phyloP scores from a whole-genome alignment of 176 grass and related monocot genomes.

The Poa pratensis region DNA sequence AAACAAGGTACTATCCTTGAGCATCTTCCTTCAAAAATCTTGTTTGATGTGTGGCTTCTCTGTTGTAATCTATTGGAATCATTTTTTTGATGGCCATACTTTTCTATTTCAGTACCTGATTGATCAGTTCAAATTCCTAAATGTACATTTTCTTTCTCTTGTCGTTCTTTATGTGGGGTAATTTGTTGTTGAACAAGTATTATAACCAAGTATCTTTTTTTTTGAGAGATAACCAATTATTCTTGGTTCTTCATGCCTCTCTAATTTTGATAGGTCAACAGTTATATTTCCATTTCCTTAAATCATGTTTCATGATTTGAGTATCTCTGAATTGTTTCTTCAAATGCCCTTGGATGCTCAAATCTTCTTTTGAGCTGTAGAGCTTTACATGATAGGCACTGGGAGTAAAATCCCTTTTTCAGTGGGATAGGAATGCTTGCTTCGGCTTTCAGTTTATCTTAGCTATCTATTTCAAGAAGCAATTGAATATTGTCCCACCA shows the following conservation, averaged over 20 bases:
- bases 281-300: conserved; percentile 30
- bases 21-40: conserved; percentile 28
- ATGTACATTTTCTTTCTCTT: conserved; percentile 9
- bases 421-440: not conserved
- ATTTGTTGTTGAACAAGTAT: conserved; percentile 30
- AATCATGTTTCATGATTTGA: conserved; percentile 1
- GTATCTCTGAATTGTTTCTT: conserved; percentile 11
- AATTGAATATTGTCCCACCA: not conserved
- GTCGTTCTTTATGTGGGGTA: not conserved
- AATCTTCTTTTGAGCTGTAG: conserved; percentile 13
- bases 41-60: not conserved
- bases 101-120: conserved; percentile 21
- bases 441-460: conserved; percentile 19
- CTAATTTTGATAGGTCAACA: not conserved
- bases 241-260: conserved; percentile 27
- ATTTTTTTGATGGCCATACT: not conserved
- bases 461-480: conserved; percentile 22
- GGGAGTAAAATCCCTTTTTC: not conserved
- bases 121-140: conserved; percentile 20
- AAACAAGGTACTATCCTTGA: conserved; percentile 42
- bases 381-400: conserved; percentile 1
- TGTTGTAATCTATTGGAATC: conserved; percentile 16
- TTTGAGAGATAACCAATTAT: not conserved
- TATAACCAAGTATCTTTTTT: not conserved
- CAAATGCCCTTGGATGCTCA: conserved; percentile 30